phyloP scores from a whole-genome alignment of 208 protist genomes.

The Vickermania spadyakhi region DNA sequence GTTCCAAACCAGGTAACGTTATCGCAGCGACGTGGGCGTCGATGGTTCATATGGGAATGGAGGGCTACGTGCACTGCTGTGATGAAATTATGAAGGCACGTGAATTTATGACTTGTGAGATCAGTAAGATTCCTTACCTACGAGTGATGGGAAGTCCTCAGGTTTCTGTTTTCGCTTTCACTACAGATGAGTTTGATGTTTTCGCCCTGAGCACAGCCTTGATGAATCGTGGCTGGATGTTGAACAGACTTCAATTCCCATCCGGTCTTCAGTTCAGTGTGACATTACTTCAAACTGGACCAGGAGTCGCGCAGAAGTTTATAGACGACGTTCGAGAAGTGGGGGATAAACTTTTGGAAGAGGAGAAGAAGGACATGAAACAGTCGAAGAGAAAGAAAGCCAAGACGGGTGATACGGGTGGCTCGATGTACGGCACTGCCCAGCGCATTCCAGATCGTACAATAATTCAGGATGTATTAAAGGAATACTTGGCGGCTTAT shows the following conservation, averaged over 20 bases:
- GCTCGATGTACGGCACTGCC: constrained; percentile 91
- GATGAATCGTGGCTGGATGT: constrained; percentile 82
- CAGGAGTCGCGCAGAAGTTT: constrained; percentile 65
- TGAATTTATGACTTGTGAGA: constrained; percentile 59
- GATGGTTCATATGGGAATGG: constrained; percentile 89
- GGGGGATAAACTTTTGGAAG: constrained; percentile 17
- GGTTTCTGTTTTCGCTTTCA: constrained; percentile 86
- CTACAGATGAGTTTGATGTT: constrained; percentile 81
- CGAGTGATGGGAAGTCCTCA: constrained; percentile 80
- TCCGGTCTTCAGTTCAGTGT: constrained; percentile 89
- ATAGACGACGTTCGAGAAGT: constrained; percentile 58
- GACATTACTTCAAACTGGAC: constrained; percentile 79
- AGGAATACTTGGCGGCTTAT: constrained; percentile 76
- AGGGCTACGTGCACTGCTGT: constrained; percentile 81
- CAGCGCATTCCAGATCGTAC: constrained; percentile 85
- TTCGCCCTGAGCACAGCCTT: constrained; percentile 83
- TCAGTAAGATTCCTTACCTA: constrained; percentile 59
- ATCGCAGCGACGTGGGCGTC: constrained; percentile 95
- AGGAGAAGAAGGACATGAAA: constrained; percentile 19
- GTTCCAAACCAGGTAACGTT: constrained; percentile 91
- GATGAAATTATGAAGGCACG: constrained; percentile 71
- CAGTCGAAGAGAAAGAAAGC: constrained; percentile 23
- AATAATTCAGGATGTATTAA: constrained; percentile 82
- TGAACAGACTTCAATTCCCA: constrained; percentile 93
- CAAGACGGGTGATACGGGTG: constrained; percentile 22